Conservation (phyloP, 371 early-diverging fungal genomes). For the Batkoa obscura region DNA sequence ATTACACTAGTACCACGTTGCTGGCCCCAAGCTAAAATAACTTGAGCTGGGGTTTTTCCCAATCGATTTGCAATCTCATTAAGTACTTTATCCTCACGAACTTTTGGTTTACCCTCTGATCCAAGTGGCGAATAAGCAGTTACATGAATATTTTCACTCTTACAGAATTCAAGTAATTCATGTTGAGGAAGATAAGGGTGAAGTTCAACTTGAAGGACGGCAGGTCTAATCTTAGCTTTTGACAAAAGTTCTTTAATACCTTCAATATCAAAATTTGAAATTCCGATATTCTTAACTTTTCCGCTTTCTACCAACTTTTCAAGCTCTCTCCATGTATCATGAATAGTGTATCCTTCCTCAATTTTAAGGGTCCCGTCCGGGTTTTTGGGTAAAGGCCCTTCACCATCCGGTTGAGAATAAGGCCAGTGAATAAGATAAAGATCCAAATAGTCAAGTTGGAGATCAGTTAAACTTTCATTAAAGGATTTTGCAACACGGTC, state of each 20-base stretch:
- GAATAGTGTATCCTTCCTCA: not conserved
- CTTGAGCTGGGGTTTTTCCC: conserved; percentile 24
- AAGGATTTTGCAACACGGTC: conserved; percentile 17
- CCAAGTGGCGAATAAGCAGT: conserved; percentile 44
- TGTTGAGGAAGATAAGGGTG: conserved; percentile 46
- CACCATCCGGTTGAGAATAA: conserved; percentile 16
- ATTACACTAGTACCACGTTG: conserved; percentile 26
- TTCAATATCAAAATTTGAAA: conserved; percentile 32
- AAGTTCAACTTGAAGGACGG: conserved; percentile 38
- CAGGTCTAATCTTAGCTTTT: conserved; percentile 24
- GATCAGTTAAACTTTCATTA: conserved; percentile 15
- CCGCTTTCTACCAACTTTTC: conserved; percentile 20
- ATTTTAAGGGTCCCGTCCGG: not conserved
- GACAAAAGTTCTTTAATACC: conserved; percentile 24
- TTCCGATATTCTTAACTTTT: conserved; percentile 30
- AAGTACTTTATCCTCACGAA: conserved; percentile 21
- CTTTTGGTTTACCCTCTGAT: conserved; percentile 20
- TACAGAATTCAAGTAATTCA: conserved; percentile 23
- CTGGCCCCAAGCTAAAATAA: conserved; percentile 21
- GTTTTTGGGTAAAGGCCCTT: not conserved
- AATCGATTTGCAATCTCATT: conserved; percentile 22
- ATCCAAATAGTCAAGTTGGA: conserved; percentile 46
- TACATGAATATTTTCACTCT: conserved; percentile 25
- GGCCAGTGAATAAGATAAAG: conserved; percentile 61
- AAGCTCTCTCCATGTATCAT: conserved; percentile 23